Base-by-base conservation (phyloP, 192 early-diverging fungal genomes). In the Backusella psychrophila region DNA sequence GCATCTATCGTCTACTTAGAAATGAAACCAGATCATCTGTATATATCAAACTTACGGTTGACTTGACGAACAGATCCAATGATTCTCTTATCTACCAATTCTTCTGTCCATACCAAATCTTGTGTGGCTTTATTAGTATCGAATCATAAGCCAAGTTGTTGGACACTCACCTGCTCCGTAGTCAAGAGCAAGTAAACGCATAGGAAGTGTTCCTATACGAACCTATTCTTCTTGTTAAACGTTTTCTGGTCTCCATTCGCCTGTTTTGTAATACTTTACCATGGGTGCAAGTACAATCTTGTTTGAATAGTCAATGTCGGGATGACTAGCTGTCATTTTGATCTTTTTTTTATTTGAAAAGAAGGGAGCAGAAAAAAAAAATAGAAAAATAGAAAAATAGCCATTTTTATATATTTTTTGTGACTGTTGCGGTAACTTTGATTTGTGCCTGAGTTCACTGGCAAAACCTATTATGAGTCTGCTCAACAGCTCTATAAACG, bases 281-380 rank as follows among this genome's bases (percentile, higher is more conserved):
- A 99, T 99, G 19, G 98, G 98, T 8, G 98, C 98, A 52, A 99
- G 88, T 39, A 98, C 94, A 41, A 91, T 75, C 85, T 88, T 88
- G 73, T 90, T 85, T 33, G 73, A 72, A 65, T 90, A 90, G 66
- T 85, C 77, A 17, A 80, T 70, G 23, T 71, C 44, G 26, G 70
- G 70, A 26, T 44, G 63, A 17, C 65, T 67, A 3, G 5, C 41
- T 39, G 73, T 66, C 73, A 74, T 74, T 19, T 49, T 49, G 46
- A 49, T n/a, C 46, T 49, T 6, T 3, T 49, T 49, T 49, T 3
- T 49, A n/a, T 19, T 7, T 49, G 19, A n/a, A n/a, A 49, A 49
- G 17, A 49, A 7, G 6, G 6, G 46, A 44, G 3, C 11, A 14
- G 12, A 15, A 44, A 44, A 44, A 42, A 12, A 44, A 44, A 44